Base-by-base conservation (phyloP, 169 alveolate species). In the Eimeria praecox region DNA sequence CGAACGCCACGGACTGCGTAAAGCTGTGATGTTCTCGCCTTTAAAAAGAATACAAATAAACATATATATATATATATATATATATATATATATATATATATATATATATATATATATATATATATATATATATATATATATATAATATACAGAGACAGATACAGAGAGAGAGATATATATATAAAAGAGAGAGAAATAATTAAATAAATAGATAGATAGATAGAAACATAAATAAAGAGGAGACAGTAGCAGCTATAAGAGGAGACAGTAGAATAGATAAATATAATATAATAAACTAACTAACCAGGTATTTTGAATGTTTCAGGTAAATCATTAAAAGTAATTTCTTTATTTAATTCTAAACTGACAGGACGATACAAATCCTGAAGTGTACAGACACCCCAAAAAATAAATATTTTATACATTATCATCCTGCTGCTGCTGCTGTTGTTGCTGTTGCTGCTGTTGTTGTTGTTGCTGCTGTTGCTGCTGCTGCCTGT, bases 301-400 rank as follows among this genome's bases (percentile, higher is more conserved):
- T n/a, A 9, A 69, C 80, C 80, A 14, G 80, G 80, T 24, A 69
- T 69, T 69, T 69, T 69, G 42, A 27, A 69, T 27, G 16, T 35
- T 69, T 18, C n/a, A 16, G 80, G 80, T 8, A 69, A 8, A 18
- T 69, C 80, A n/a, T 69, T 69, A n/a, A 69, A 69, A 69, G 80
- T 69, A n/a, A 69, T n/a, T 18, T 18, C 80, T n/a, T 35, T 69
- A 8, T 22, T 22, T 22, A 69, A n/a, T 35, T 18, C 80, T n/a
- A 22, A 22, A 9, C 42, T 35, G 42, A 69, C 80, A 24, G 80
- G 80, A 9, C 14, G 42, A 35, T 69, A 69, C 80, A 69, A 69
- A 35, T 69, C 80, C 80, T 69, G 80, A 27, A 35, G 80, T 69
- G 80, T 69, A 69, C 80, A 22, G 12, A 69, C 80, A 69, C 42